Base-by-base conservation (phyloP, 2,329 filamentous ascomycete species). In the Pseudopyrenochaeta lycopersici region DNA sequence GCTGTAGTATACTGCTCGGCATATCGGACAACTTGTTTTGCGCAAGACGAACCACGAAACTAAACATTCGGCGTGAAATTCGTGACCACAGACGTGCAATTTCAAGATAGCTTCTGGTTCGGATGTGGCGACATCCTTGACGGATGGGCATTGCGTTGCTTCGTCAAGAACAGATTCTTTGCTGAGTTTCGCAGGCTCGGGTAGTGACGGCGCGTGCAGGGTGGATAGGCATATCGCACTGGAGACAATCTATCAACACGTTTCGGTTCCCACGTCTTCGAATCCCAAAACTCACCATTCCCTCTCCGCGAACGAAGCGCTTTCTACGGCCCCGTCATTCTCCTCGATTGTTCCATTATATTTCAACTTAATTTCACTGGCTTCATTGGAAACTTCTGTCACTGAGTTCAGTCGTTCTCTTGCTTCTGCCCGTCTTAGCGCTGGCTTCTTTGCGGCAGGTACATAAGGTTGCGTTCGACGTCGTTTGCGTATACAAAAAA, bases 201-300 rank as follows among this genome's bases (percentile, higher is more conserved):
- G 71, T 1, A 61, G 66, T 7, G 64, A 56, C 1, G 68, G 71
- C 12, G 60, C 56, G 17, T 64, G 52, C 7, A 74, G 58, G 2
- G 63, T 55, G 4, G 67, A 72, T 7, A 74, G 70, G 55, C 70
- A 74, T 45, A 74, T 73, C 17, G 69, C 67, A 52, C 71, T 74
- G 47, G 4, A 6, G 2, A 5, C 11, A 0, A 11, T 23, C 23
- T 18, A 47, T 68, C 38, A 68, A 54, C 17, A 21, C 39, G 30
- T 17, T 30, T 27, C 17, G 2, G 15, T 33, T 11, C 2, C 12
- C 2, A 10, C 6, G 3, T n/a, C n/a, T n/a, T n/a, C n/a, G 7
- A 12, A 2, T 9, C 12, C 4, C 11, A 2, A 7, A 29, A 42
- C 70, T 39, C 53, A 70, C 70, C 70, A 73, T 47, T 73, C 70